Conservation (phyloP, 148 eudicot genomes). For the Linanthus parryae region DNA sequence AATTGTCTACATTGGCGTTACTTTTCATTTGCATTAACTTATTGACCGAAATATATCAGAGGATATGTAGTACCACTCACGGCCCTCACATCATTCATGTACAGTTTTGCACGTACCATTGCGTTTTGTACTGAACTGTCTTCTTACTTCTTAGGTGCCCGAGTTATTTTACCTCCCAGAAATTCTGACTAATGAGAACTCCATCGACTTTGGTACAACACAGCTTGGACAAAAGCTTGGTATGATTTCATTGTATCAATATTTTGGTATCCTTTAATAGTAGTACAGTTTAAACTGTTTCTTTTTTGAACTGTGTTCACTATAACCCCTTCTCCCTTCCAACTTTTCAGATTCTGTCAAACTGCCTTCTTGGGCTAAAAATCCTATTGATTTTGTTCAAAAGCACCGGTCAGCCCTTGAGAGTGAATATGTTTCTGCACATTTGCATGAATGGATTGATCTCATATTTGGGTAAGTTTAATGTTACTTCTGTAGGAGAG, state of each 20-base stretch:
- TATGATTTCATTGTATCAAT: conserved; percentile 32
- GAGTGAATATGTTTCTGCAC: conserved; percentile 96
- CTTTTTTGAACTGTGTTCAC: not conserved
- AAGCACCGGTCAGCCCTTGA: conserved; percentile 97
- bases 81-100: not conserved
- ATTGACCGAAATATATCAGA: too few relatives aligned
- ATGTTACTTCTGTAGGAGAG: not conserved
- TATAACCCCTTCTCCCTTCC: not conserved
- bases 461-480: conserved; percentile 84
- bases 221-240: conserved; percentile 97
- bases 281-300: conserved; percentile 5
- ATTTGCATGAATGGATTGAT: conserved; percentile 99
- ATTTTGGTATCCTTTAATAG: too few relatives aligned
- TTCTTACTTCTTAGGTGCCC: conserved; percentile 57
- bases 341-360: conserved; percentile 57
- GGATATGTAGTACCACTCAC: too few relatives aligned
- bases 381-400: conserved; percentile 80
- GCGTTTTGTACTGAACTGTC: not conserved
- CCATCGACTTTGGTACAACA: conserved; percentile 89
- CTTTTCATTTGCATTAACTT: not conserved
- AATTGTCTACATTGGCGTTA: not conserved
- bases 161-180: conserved; percentile 98
- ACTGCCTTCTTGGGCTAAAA: conserved; percentile 96
- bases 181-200: conserved; percentile 71
- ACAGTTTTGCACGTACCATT: not conserved